Evolutionary conservation across 2,329 filamentous ascomycete genomes (phyloP), one percentile per base, ranked within the genome.

Genomic region (Mycosphaerelloides madeirae): DNA sequence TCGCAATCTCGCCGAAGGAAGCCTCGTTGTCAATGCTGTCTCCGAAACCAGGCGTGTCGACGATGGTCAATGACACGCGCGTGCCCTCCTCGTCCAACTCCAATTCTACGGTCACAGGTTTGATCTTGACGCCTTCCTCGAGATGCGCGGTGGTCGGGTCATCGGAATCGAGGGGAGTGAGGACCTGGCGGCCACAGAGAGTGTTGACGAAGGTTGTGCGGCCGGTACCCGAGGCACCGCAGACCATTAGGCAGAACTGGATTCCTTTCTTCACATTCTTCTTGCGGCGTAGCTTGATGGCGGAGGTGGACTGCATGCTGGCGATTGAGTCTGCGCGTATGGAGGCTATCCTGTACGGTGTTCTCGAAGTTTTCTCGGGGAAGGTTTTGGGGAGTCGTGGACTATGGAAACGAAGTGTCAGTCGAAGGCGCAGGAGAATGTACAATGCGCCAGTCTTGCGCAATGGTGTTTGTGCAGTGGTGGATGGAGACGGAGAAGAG

Each of bases 181-280:
- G 82, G 42, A 98, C 93, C 64, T 83, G 80, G 79, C 95, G 90
- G 68, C 89, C 88, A 76, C 93, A 98, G 58, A 98, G 88, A 41
- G 93, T 98, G 79, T 98, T 98, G 72, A 98, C 93, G 65, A 98
- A 98, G 64, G 93, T 98, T 56, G 93, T 98, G 68, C 93, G 87
- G 66, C 93, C 93, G 73, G 93, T 97, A 72, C 93, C 93, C 62
- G 91, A 97, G 68, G 93, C 93, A 77, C 93, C 93, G 69, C 93
- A 97, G 65, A 98, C 93, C 93, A 98, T 98, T 81, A 98, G 75
- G 73, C 90, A 97, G 78, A 98, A 98, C 79, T 98, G 93, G 68
- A 98, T 97, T 68, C 93, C 93, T 82, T 96, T 96, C 86, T 96
- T 96, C 76, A 98, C 91, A 81, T 98, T 97, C 87, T 98, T 98